Evolutionary conservation across 129 eudicot species (phyloP), one percentile per base, ranked within the genome.

Genomic region (Pittosporum tobira): DNA sequence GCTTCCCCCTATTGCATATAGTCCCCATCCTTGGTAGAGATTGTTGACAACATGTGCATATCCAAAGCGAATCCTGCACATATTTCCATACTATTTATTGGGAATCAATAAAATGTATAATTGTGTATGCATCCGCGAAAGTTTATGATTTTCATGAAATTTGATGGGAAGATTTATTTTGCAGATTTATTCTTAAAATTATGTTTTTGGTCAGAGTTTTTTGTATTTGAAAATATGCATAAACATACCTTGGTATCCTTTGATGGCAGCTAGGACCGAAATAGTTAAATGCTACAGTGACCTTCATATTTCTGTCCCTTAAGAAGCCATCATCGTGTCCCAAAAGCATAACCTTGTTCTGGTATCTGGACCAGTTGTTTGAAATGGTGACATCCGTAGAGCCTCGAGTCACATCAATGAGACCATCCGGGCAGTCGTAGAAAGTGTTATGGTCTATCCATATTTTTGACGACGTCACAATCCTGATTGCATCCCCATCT

Each of bases 31-130:
- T 22, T 63, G 53, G 68, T 82, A 82, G 0, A 82, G 58, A 59
- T 82, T 82, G 82, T 82, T 82, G 22, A 72, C 90, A 2, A 82
- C 90, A 47, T 82, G 90, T 36, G 90, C 82, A 51, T 82, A 82
- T 19, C 90, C 90, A 23, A 58, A 69, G 1, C 85, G 79, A 19
- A 82, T 64, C 71, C 85, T 82, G 61, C 63, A 69, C 27, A 60
- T 5, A 24, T 59, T 59, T 2, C 27, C 61, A 31, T n/a, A 8
- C 28, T 1, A 3, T 11, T 0, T 19, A 18, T 30, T 18, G n/a
- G n/a, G n/a, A n/a, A n/a, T n/a, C n/a, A n/a, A n/a, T n/a, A n/a
- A n/a, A n/a, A n/a, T n/a, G n/a, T n/a, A n/a, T n/a, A n/a, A n/a
- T n/a, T n/a, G n/a, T n/a, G n/a, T n/a, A n/a, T n/a, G n/a, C n/a